Conservation (phyloP, 1,284 basidiomycete genomes). For the Omphalotus olearius region DNA sequence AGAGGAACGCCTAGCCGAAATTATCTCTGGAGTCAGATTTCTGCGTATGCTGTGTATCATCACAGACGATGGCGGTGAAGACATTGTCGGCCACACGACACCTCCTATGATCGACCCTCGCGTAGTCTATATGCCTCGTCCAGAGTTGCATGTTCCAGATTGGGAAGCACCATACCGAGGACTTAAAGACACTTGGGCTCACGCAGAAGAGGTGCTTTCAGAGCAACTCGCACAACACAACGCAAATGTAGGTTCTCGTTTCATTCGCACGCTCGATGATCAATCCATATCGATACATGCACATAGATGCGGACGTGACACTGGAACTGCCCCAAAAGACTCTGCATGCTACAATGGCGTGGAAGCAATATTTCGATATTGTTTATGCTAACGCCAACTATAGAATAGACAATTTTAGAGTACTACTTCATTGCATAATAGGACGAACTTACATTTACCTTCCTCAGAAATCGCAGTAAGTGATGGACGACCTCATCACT, state of each 20-base stretch:
- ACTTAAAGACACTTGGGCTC: slow-evolving; percentile 23
- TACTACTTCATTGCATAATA: no score
- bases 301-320: no score
- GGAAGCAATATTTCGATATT: no score
- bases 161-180: slow-evolving; percentile 28
- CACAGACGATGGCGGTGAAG: slow-evolving; percentile 19
- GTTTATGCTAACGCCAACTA: no score
- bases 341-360: no score
- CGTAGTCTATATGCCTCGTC: slow-evolving; percentile 27
- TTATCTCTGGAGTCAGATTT: slow-evolving; percentile 21
- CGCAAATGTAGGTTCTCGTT: not conserved
- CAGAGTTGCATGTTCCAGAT: slow-evolving; percentile 23
- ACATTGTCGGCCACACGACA: slow-evolving; percentile 18
- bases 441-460: slow-evolving; percentile 3
- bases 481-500: slow-evolving; percentile 36
- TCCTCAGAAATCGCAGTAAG: slow-evolving; percentile 33
- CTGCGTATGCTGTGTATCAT: slow-evolving; percentile 24
- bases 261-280: no score
- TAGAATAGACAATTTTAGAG: no score
- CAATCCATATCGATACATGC: no score
- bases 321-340: no score
- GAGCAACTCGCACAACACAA: slow-evolving; percentile 13
- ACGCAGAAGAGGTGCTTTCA: slow-evolving; percentile 25
- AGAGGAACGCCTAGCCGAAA: slow-evolving; percentile 18
- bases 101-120: slow-evolving; percentile 19